Base-by-base conservation (phyloP, 83 land plant genomes). In the Diphasiastrum complanatum region DNA sequence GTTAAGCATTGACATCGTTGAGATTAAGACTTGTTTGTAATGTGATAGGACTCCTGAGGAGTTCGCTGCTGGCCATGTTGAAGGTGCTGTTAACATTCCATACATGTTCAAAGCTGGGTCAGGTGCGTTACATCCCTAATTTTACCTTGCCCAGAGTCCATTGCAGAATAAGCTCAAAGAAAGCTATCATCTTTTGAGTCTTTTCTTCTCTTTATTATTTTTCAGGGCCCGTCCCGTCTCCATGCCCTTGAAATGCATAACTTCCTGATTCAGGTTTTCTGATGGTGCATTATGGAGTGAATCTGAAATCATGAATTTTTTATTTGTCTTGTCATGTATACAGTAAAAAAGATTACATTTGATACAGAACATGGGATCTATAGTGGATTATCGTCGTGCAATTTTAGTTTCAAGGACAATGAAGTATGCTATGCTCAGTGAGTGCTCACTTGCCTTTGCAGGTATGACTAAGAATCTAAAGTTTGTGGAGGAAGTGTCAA, bases 41-140 rank as follows among this genome's bases (percentile, higher is more conserved):
- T n/a, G n/a, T n/a, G n/a, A 35, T 64, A 84, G 89, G 83, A 85
- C 89, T 33, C 37, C 53, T 36, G 86, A 79, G 30, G 89, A 85
- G 61, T 85, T 78, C 50, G 76, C 45, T 45, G 83, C 70, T 23
- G 87, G 89, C 11, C 89, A 85, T 58, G 73, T 81, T 8, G 76
- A 72, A 33, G 83, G 76, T 45, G 80, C 89, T 50, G 48, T 74
- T 10, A 85, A 85, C 64, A 59, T 85, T 23, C 86, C 86, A 16
- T 85, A 82, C 72, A 79, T 85, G 80, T 65, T 74, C 58, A 82
- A 77, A 64, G 63, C 18, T 54, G 86, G 80, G 40, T 51, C 69
- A 72, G 89, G 89, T 84, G 52, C 59, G 29, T 22, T 31, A 24
- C n/a, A 30, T 48, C n/a, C n/a, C n/a, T n/a, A n/a, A n/a, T n/a